Conservation (phyloP, 2,329 filamentous ascomycete species). For the Verticillium isaacii region DNA sequence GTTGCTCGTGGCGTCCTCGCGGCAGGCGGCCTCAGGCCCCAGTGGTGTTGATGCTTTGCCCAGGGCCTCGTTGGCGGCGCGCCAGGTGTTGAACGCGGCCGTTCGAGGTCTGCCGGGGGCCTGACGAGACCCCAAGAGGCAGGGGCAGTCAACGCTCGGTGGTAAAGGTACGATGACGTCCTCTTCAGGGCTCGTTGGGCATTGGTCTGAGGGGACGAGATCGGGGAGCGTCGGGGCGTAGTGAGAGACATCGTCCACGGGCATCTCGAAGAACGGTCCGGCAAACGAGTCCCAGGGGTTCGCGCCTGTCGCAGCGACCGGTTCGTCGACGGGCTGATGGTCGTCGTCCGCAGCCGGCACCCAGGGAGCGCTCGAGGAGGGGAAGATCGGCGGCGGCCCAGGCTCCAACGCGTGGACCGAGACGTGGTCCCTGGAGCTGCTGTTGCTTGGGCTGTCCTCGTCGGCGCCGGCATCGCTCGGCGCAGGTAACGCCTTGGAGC, state of each 20-base stretch:
- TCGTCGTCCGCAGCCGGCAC: background rate
- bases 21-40: conserved; percentile 2
- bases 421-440: background rate
- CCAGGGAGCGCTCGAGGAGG: background rate
- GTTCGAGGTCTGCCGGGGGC: background rate
- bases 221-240: background rate
- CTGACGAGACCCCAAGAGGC: background rate
- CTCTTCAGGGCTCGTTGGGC: background rate
- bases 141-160: background rate
- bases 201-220: background rate
- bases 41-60: conserved; percentile 9
- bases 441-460: background rate
- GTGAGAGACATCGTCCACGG: background rate
- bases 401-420: background rate
- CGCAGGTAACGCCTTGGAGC: background rate
- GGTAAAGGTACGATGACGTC: background rate
- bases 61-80: conserved; percentile 17
- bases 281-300: background rate
- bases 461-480: background rate
- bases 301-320: background rate
- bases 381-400: background rate
- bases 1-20: conserved; percentile 17
- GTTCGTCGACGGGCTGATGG: background rate
- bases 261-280: background rate
- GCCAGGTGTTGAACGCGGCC: conserved; percentile 16